Percentiles rank a stretch among this genome's conserved stretches.
phyloP scores from a whole-genome alignment of 2,329 filamentous ascomycete species.

The Xylaria sp. region DNA sequence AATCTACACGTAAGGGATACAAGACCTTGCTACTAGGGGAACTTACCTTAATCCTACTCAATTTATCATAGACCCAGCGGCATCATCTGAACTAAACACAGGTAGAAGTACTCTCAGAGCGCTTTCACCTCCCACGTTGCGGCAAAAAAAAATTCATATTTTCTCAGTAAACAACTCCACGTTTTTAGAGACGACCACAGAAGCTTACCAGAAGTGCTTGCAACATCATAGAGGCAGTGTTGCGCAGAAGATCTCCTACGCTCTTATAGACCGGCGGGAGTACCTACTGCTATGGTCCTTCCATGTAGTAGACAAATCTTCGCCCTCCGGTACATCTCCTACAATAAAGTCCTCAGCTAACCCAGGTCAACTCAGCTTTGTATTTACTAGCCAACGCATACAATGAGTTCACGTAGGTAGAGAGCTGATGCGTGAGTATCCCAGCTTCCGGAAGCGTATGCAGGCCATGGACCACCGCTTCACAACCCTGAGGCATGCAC shows the following conservation, averaged over 20 bases:
- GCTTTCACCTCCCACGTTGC: not conserved
- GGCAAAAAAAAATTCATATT: not conserved
- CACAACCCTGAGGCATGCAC: no score
- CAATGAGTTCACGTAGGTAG: not conserved
- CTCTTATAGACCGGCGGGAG: no score
- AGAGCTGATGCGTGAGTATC: not conserved
- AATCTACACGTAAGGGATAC: not conserved
- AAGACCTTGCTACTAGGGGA: not conserved
- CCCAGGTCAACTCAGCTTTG: not conserved
- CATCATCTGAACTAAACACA: not conserved
- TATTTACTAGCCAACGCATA: conserved; percentile 6
- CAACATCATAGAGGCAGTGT: no score
- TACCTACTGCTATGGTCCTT: no score
- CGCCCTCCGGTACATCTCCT: not conserved
- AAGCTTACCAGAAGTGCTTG: no score
- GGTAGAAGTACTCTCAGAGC: not conserved
- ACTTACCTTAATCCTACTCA: not conserved
- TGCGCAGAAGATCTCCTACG: no score
- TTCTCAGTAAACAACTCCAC: no score
- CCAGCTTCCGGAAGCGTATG: no score
- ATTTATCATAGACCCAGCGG: not conserved
- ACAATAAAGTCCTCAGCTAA: not conserved
- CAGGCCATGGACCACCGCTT: no score
- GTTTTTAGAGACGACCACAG: no score
- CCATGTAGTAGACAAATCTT: no score